phyloP scores from a whole-genome alignment of 2,329 filamentous ascomycete genomes.

The Didymella pinodella region DNA sequence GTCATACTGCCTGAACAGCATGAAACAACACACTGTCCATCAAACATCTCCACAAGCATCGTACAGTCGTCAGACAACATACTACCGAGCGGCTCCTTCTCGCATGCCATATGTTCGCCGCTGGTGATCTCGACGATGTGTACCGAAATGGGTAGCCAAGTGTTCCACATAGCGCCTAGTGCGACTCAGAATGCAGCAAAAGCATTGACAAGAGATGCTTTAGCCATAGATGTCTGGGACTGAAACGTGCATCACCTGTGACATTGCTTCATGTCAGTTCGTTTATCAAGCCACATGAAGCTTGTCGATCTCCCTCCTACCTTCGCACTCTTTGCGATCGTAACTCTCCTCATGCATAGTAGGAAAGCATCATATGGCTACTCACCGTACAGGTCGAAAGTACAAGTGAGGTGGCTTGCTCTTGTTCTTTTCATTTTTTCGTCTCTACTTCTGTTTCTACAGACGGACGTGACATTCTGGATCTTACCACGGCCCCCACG shows the following conservation, averaged over 20 bases:
- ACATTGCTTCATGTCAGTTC: background rate
- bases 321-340: background rate
- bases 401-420: slow-evolving; percentile 25
- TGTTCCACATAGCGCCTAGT: slow-evolving; percentile 17
- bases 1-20: background rate
- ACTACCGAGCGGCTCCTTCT: slow-evolving; percentile 3
- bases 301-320: background rate
- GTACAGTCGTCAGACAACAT: slow-evolving; percentile 12
- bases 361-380: slow-evolving; percentile 23
- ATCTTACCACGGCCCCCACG: slow-evolving; percentile 22
- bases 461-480: slow-evolving; percentile 9
- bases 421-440: slow-evolving; percentile 23
- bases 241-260: slow-evolving; percentile 18
- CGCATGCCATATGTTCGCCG: slow-evolving; percentile 6
- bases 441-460: slow-evolving; percentile 21
- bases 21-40: background rate
- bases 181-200: slow-evolving; percentile 16
- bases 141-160: slow-evolving; percentile 14
- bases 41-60: background rate
- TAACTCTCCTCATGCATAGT: slow-evolving; percentile 17
- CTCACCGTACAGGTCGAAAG: slow-evolving; percentile 18
- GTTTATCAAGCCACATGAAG: slow-evolving; percentile 13
- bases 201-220: slow-evolving; percentile 3
- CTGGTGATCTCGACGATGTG: background rate
- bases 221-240: slow-evolving; percentile 3